A percentile compares a stretch with the other conserved stretches of the same genome.
Evolutionary conservation across 164 flowering plant genomes (phyloP).

Genomic region (Magnolia changhungtana): DNA sequence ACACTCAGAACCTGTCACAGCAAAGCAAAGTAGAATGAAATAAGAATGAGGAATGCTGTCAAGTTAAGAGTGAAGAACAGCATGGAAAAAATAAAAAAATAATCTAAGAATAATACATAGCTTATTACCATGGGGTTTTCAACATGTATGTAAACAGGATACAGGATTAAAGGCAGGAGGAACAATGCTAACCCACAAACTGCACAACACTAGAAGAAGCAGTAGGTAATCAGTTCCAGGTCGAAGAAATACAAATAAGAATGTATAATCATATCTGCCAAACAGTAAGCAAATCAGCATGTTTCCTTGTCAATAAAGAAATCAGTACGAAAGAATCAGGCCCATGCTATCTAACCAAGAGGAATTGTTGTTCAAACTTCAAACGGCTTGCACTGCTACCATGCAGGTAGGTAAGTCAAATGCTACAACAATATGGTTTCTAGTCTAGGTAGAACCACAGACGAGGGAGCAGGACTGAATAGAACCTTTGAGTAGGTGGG

Average conservation of each 20-base stretch:
- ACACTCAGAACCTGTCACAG: conserved; percentile 60
- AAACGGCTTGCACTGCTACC: too few species aligned
- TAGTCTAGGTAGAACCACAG: background rate
- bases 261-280: background rate
- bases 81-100: background rate
- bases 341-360: background rate
- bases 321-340: background rate
- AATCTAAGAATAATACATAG: background rate
- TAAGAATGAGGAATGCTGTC: background rate
- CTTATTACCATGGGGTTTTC: conserved; percentile 61
- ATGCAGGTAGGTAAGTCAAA: background rate
- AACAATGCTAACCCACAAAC: conserved; percentile 62
- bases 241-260: background rate
- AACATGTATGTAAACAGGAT: conserved; percentile 65
- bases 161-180: conserved; percentile 57
- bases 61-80: background rate
- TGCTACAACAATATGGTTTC: background rate
- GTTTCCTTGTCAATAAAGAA: background rate
- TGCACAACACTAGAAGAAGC: conserved; percentile 55
- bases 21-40: background rate
- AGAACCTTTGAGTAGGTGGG: too few species aligned
- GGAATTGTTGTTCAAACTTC: too few species aligned
- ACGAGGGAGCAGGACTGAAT: too few species aligned
- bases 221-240: conserved; percentile 7
- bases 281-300: background rate